Evolutionary conservation across 2,329 filamentous ascomycete genomes (phyloP), one percentile per base, ranked within the genome.

Genomic region (Didymella pomorum): DNA sequence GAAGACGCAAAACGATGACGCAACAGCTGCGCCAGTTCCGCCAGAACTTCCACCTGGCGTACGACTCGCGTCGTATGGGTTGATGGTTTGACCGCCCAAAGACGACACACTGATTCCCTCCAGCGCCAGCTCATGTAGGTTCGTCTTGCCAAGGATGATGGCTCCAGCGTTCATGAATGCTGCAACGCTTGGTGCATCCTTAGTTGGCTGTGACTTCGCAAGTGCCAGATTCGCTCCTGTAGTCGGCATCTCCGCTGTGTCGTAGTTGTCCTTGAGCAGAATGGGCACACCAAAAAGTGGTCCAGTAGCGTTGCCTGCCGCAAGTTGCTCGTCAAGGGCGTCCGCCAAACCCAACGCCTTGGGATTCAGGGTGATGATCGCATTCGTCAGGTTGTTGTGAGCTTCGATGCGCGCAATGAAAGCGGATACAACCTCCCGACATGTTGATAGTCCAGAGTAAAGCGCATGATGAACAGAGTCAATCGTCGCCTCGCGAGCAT

Each of bases 31-130:
- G 0, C 84, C 86, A 0, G 84, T 87, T 0, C 87, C 87, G 11
- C 87, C 87, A 28, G 85, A 87, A 43, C 83, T 87, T 1, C 87
- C 87, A 3, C 87, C 87, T 0, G 87, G 87, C 0, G 87, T 89
- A n/a, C 89, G 82, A 0, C 80, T 81, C 1, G 78, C 71, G 70
- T 91, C 87, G 63, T 92, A 91, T 0, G 87, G 86, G 69, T 89
- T 89, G 60, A 85, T 70, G 0, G 87, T 88, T 72, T 90, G 87
- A 0, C 87, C 87, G 12, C 86, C 86, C 0, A 87, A 70, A 0
- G 85, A 88, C 0, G 86, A 89, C 1, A 87, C 85, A 1, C 82
- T 83, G 37, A 89, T 77, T 0, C 87, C 87, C 66, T 89, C 86
- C 0, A 89, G 76, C 0, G 87, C 87, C 49, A 89, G 78, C 70